These are phyloP conservation scores for Hibiscus mutabilis DNA, from an alignment of 345 rosid species.

Conservation along the genomic window DNA sequence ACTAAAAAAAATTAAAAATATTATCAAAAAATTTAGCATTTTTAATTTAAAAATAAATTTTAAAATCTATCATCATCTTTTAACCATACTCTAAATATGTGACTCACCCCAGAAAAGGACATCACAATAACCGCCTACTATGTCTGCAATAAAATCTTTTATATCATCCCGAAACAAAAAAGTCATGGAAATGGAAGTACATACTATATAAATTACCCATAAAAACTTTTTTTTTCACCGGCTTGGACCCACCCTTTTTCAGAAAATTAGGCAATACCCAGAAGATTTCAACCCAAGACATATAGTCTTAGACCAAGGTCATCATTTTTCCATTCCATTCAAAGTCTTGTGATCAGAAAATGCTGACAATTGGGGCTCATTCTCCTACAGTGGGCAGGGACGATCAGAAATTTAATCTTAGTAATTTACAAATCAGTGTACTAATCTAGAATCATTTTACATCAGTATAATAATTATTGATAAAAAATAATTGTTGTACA, in stretches of 20 bases:
- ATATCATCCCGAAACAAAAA: background rate
- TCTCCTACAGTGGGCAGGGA: background rate
- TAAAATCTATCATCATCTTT: no score
- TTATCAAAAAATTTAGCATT: no score
- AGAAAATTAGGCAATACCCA: background rate
- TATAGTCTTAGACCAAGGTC: background rate
- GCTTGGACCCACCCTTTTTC: conserved; percentile 22
- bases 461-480: no score
- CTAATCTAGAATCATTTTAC: no score
- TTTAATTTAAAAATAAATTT: no score
- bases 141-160: background rate
- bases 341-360: conserved; percentile 3
- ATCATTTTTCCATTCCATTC: conserved; percentile 2
- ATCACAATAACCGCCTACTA: conserved; percentile 26
- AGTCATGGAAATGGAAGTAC: background rate
- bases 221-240: conserved; percentile 15
- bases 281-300: conserved; percentile 1
- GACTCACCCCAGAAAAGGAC: no score
- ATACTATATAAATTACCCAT: background rate
- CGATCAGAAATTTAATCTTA: no score
- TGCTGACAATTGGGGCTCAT: conserved; percentile 1
- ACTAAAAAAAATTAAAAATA: no score
- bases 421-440: no score
- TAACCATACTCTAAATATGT: no score
- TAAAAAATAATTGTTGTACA: no score